Evolutionary conservation across 257 asterid species (phyloP).

Genomic region (Przewalskia tangutica): DNA sequence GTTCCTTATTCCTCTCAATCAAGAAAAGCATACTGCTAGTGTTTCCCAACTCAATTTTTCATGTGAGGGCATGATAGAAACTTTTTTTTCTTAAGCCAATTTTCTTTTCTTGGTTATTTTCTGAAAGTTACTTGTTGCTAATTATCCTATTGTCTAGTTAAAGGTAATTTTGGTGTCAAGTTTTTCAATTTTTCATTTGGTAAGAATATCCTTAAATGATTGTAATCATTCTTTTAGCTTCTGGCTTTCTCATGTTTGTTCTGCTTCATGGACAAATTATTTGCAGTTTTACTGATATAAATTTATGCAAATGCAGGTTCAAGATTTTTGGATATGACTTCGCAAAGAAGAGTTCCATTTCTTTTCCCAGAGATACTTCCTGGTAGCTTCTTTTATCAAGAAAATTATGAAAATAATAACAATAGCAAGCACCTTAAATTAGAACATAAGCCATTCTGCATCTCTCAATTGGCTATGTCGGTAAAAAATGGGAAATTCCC

Average conservation of each 20-base stretch:
- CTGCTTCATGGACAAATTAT: neutral
- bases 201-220: neutral
- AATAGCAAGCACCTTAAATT: conserved; percentile 4
- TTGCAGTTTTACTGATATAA: neutral
- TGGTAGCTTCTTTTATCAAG: conserved; percentile 24
- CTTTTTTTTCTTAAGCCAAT: neutral
- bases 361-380: conserved; percentile 29
- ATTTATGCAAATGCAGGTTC: conserved; percentile 27
- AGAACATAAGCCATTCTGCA: conserved; percentile 15
- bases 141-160: neutral
- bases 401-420: conserved; percentile 14
- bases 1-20: neutral
- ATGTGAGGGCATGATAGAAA: neutral
- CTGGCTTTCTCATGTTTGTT: neutral
- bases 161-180: neutral
- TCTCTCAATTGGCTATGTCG: conserved; percentile 11
- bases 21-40: neutral
- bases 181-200: neutral
- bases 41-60: neutral
- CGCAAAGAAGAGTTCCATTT: conserved; percentile 23
- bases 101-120: neutral
- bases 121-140: neutral
- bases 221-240: neutral
- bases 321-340: conserved; percentile 19
- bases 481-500: conserved; percentile 6